A percentile compares a stretch with the other conserved stretches of the same genome.
Conservation (phyloP, 73 alveolate species). For the Stentor roeselii region DNA sequence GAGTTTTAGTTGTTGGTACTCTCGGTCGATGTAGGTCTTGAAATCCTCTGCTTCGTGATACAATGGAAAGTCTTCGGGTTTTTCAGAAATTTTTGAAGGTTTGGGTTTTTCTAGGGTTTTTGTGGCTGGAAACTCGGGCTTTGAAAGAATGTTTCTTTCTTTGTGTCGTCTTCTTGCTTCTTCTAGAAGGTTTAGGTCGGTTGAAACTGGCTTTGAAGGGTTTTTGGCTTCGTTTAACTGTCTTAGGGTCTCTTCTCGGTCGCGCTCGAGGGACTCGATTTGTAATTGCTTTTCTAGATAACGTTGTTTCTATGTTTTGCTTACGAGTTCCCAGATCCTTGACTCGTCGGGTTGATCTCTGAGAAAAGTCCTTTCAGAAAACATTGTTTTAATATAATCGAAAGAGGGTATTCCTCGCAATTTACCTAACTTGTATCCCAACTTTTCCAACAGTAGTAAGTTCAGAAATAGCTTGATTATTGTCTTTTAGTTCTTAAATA, state of each 20-base stretch:
- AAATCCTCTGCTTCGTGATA: not conserved
- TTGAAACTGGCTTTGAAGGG: not conserved
- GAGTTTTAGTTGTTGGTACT: not conserved
- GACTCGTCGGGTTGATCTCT: no score
- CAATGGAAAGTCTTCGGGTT: not conserved
- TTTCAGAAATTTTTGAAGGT: not conserved
- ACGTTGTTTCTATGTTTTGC: not conserved
- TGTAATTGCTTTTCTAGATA: not conserved
- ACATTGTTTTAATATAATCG: no score
- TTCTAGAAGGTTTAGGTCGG: not conserved
- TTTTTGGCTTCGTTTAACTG: not conserved
- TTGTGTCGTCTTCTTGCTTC: not conserved
- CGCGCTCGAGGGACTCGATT: not conserved
- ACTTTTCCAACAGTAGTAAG: no score
- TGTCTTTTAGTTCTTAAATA: no score
- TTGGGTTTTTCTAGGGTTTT: not conserved
- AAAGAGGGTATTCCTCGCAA: no score
- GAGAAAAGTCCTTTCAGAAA: no score
- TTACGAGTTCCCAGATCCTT: not conserved
- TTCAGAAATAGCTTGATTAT: no score
- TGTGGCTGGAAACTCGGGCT: not conserved
- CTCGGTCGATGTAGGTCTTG: not conserved
- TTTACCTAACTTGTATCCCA: no score
- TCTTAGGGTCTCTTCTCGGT: not conserved
- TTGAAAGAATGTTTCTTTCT: not conserved